Evolutionary conservation across 1,139 yeast genomes (phyloP).

Genomic region (Debaryomyces fabryi): DNA sequence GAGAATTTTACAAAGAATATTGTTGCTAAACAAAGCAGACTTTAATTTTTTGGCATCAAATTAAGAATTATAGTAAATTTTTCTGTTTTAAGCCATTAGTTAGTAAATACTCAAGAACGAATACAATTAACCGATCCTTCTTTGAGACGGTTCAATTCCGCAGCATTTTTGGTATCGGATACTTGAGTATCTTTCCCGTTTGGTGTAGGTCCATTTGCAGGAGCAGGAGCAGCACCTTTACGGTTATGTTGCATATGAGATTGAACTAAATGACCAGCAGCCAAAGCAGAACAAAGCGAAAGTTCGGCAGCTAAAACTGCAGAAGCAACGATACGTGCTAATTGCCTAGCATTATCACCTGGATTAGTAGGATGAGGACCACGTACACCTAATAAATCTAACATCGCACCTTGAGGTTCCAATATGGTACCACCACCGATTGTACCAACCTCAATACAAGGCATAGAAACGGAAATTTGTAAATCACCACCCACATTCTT

Average conservation of each 20-base stretch:
- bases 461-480: slow-evolving; percentile 95
- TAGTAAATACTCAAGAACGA: slow-evolving; percentile 36
- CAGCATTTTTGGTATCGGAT: slow-evolving; percentile 19
- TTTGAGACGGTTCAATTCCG: slow-evolving; percentile 57
- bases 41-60: not conserved
- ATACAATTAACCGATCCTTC: slow-evolving; percentile 78
- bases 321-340: slow-evolving; percentile 93
- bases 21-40: not conserved
- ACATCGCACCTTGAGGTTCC: slow-evolving; percentile 96
- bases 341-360: slow-evolving; percentile 91
- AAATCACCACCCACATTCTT: slow-evolving; percentile 80
- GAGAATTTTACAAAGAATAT: slow-evolving; percentile 1
- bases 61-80: slow-evolving; percentile 3
- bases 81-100: slow-evolving; percentile 7
- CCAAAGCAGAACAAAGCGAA: slow-evolving; percentile 90
- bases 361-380: slow-evolving; percentile 96
- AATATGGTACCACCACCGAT: slow-evolving; percentile 99
- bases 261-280: slow-evolving; percentile 98
- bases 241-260: slow-evolving; percentile 98
- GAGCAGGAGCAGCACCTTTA: slow-evolving; percentile 44
- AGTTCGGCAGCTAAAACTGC: slow-evolving; percentile 97
- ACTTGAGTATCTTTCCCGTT: slow-evolving; percentile 19
- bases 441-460: slow-evolving; percentile 97
- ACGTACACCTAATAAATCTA: slow-evolving; percentile 88
- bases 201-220: slow-evolving; percentile 19